Evolutionary conservation across 257 asterid species (phyloP).

Genomic region (Catharanthus roseus): DNA sequence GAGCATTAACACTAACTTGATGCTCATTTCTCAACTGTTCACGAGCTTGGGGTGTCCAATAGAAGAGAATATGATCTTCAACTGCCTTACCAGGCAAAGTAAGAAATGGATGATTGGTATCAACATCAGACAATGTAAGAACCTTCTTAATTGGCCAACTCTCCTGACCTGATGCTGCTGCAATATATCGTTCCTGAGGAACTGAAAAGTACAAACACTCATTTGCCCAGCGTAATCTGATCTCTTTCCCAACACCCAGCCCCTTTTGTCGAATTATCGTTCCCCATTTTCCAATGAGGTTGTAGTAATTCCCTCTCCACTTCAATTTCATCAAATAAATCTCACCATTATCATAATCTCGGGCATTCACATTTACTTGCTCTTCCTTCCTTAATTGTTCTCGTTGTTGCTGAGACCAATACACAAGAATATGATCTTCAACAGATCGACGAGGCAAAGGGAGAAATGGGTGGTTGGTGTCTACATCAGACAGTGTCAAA

Average conservation of each 20-base stretch:
- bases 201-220: slow-evolving; percentile 71
- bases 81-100: slow-evolving; percentile 83
- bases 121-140: slow-evolving; percentile 76
- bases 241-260: slow-evolving; percentile 73
- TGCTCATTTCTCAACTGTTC: slow-evolving; percentile 64
- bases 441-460: slow-evolving; percentile 75
- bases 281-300: slow-evolving; percentile 81
- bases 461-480: slow-evolving; percentile 75
- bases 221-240: slow-evolving; percentile 58
- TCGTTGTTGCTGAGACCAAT: slow-evolving; percentile 63
- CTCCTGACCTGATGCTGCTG: slow-evolving; percentile 47
- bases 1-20: slow-evolving; percentile 66
- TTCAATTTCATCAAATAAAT: slow-evolving; percentile 63
- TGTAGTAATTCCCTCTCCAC: slow-evolving; percentile 70
- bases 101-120: slow-evolving; percentile 80
- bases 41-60: slow-evolving; percentile 59
- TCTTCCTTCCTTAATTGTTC: slow-evolving; percentile 69
- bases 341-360: slow-evolving; percentile 73
- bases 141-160: slow-evolving; percentile 77
- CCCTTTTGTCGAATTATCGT: slow-evolving; percentile 60
- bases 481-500: slow-evolving; percentile 68
- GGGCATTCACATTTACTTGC: slow-evolving; percentile 58
- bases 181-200: slow-evolving; percentile 47
- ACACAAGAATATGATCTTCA: slow-evolving; percentile 70
- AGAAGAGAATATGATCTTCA: slow-evolving; percentile 65